A percentile compares a stretch with the other conserved stretches of the same genome.
phyloP scores from a whole-genome alignment of 306 rosid species.

The Argentina anserina region DNA sequence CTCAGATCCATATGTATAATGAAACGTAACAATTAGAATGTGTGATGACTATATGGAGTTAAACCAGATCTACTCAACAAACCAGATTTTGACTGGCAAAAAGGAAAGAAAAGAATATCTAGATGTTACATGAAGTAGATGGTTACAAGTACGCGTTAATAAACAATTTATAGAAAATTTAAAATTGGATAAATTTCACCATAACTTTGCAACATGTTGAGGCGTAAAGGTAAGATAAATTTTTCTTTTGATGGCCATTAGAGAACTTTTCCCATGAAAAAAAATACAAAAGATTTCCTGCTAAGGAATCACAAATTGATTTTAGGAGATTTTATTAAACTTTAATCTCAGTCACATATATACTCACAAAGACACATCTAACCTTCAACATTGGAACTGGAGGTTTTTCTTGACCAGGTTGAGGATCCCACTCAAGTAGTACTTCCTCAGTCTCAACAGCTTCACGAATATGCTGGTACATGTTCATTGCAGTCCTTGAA shows the following conservation, averaged over 20 bases:
- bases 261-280: not conserved
- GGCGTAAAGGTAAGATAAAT: not conserved
- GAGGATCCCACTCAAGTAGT: conserved; percentile 95
- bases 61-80: not conserved
- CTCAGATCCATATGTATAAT: conserved; percentile 91
- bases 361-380: conserved; percentile 3
- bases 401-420: conserved; percentile 91
- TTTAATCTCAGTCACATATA: not conserved
- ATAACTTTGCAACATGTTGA: not conserved
- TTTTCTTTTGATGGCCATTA: not conserved
- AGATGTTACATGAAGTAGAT: not conserved
- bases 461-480: conserved; percentile 89
- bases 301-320: not conserved
- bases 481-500: conserved; percentile 97
- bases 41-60: conserved; percentile 1
- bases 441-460: conserved; percentile 69
- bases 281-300: not conserved
- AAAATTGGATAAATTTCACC: not conserved
- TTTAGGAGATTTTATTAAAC: not conserved
- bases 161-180: not conserved
- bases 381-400: conserved; percentile 95
- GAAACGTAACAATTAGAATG: not conserved
- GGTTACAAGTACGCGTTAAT: not conserved
- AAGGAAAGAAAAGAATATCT: not conserved
- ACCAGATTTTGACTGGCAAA: conserved; percentile 4